phyloP scores from a whole-genome alignment of 169 alveolate species.

The Cryptosporidium tyzzeri region DNA sequence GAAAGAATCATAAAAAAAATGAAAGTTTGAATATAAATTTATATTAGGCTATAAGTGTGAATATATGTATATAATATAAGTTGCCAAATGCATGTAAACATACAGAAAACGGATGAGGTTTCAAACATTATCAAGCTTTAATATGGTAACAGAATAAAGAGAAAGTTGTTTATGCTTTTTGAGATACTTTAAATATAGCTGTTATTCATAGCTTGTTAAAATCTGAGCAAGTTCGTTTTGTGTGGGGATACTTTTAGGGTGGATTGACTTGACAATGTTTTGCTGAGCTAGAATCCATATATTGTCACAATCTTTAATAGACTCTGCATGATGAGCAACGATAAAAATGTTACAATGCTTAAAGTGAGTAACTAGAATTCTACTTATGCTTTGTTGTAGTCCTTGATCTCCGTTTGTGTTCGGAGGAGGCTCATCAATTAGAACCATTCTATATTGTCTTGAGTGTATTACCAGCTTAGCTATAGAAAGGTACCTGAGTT shows the following conservation, averaged over 20 bases:
- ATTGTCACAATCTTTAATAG: slow-evolving; percentile 40
- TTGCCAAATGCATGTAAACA: background rate
- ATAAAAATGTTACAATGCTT: slow-evolving; percentile 65
- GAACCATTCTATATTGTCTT: slow-evolving; percentile 79
- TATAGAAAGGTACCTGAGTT: slow-evolving; percentile 82
- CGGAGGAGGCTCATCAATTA: slow-evolving; percentile 87
- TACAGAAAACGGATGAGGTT: too few species aligned
- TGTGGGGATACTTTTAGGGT: slow-evolving; percentile 50
- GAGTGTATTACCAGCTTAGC: slow-evolving; percentile 83
- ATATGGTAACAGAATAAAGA: too few species aligned
- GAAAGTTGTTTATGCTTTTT: background rate
- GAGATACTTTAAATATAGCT: background rate
- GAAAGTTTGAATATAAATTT: background rate
- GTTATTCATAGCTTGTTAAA: slow-evolving; percentile 28
- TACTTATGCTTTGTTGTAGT: slow-evolving; percentile 9
- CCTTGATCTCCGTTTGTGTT: slow-evolving; percentile 16
- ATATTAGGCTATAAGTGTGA: background rate
- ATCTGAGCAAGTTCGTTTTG: slow-evolving; percentile 63
- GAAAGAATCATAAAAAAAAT: too few species aligned
- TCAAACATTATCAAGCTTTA: background rate
- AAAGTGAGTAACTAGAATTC: slow-evolving; percentile 15
- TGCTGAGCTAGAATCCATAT: slow-evolving; percentile 52
- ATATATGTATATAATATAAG: background rate
- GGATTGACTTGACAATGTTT: slow-evolving; percentile 41
- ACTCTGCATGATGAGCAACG: slow-evolving; percentile 69